These are phyloP conservation scores for Bauhinia variegata DNA, from an alignment of 306 rosid species.

Conservation along the genomic window DNA sequence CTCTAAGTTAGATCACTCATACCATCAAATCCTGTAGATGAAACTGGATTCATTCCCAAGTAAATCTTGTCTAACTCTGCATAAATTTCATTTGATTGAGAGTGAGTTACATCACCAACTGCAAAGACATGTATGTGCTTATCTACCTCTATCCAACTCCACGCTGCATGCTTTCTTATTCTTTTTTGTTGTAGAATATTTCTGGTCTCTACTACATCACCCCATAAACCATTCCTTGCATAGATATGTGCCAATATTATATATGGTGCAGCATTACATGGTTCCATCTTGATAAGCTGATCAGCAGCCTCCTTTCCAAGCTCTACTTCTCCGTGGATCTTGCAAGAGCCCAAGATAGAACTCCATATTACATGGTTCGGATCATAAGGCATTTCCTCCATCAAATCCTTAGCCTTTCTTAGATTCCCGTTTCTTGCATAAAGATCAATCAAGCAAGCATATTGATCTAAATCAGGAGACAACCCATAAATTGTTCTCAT, in stretches of 20 bases:
- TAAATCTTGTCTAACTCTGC: conserved; percentile 26
- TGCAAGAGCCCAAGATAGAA: conserved; percentile 58
- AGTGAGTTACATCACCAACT: conserved; percentile 43
- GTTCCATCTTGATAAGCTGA: conserved; percentile 57
- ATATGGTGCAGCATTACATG: conserved; percentile 56
- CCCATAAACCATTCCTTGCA: conserved; percentile 67
- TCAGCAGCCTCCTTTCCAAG: conserved; percentile 62
- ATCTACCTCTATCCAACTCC: conserved; percentile 60
- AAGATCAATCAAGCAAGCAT: conserved; percentile 74
- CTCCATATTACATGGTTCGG: conserved; percentile 67
- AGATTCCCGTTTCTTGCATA: conserved; percentile 64
- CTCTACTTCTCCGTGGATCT: conserved; percentile 59
- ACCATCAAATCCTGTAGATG: conserved; percentile 9
- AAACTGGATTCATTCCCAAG: conserved; percentile 23
- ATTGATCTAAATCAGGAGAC: conserved; percentile 59
- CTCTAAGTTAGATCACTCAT: no score
- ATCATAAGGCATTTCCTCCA: conserved; percentile 63
- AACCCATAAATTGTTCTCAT: conserved; percentile 49
- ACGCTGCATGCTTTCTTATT: conserved; percentile 46
- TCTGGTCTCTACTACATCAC: conserved; percentile 53
- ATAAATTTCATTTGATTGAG: conserved; percentile 38
- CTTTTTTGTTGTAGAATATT: conserved; percentile 50
- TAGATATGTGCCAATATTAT: conserved; percentile 57
- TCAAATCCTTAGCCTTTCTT: conserved; percentile 56
- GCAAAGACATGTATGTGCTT: conserved; percentile 46